phyloP scores from a whole-genome alignment of 306 rosid species.

The Alnus rubra region DNA sequence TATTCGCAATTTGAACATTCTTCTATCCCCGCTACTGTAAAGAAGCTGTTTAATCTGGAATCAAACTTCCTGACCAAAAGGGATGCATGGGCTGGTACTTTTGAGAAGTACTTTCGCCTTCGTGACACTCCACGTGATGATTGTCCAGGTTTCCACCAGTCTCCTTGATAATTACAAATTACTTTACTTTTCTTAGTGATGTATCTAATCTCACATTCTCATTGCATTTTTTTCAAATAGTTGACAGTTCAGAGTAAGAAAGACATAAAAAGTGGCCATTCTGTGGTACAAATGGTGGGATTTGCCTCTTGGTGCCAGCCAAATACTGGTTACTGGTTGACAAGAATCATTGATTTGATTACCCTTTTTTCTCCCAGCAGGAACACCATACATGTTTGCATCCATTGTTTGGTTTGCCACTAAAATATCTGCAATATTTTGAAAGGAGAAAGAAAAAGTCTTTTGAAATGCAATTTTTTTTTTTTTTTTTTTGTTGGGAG shows the following conservation, averaged over 20 bases:
- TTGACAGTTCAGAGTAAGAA: not conserved
- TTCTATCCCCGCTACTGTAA: slow-evolving; percentile 86
- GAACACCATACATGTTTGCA: not conserved
- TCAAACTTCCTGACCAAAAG: slow-evolving; percentile 94
- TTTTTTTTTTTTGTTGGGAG: no score
- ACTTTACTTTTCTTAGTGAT: not conserved
- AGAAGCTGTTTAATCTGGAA: slow-evolving; percentile 88
- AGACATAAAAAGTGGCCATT: not conserved
- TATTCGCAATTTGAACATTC: slow-evolving; percentile 86
- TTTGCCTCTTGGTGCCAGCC: not conserved
- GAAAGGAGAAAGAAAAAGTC: not conserved
- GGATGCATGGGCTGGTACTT: slow-evolving; percentile 98
- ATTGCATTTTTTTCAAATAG: not conserved
- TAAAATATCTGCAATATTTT: not conserved
- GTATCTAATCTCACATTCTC: no score
- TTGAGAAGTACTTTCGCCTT: slow-evolving; percentile 67
- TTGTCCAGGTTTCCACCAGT: slow-evolving; percentile 77
- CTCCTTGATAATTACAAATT: slow-evolving; percentile 9
- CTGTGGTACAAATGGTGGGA: not conserved
- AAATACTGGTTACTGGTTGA: not conserved
- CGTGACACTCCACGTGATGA: slow-evolving; percentile 80
- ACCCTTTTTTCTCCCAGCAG: not conserved
- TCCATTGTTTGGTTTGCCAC: not conserved
- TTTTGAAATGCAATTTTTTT: not conserved
- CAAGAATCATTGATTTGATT: not conserved